A percentile compares a stretch with the other conserved stretches of the same genome.
phyloP scores from a whole-genome alignment of 495 filamentous ascomycete species.

The Aspergillus nanangensis region DNA sequence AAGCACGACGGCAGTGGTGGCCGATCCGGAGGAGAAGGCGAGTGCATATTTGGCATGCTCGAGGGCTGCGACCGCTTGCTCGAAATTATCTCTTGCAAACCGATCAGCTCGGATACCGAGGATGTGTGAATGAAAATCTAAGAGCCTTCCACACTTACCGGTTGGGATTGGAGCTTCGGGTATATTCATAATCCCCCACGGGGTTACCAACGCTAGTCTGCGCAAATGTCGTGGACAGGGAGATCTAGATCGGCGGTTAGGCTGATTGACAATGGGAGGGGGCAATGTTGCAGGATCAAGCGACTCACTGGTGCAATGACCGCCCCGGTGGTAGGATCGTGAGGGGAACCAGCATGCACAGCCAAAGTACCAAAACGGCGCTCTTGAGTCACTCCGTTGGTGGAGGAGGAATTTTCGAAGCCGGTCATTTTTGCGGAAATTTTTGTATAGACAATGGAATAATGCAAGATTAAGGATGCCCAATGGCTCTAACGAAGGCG shows the following conservation, averaged over 20 bases:
- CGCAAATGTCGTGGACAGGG: conserved; percentile 89
- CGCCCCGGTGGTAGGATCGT: conserved; percentile 87
- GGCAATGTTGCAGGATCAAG: background rate
- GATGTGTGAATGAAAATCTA: too few species aligned
- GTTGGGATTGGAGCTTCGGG: conserved; percentile 88
- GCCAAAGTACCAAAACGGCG: conserved; percentile 86
- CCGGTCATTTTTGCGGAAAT: conserved; percentile 15
- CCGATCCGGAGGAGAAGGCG: conserved; percentile 92
- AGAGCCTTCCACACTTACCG: too few species aligned
- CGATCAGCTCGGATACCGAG: too few species aligned
- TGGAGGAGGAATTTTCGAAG: conserved; percentile 15
- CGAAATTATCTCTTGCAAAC: conserved; percentile 96
- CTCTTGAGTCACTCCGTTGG: conserved; percentile 33
- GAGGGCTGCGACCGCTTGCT: conserved; percentile 82
- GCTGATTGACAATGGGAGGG: conserved; percentile 13
- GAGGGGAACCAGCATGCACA: conserved; percentile 86
- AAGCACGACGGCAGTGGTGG: conserved; percentile 86
- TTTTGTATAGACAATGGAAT: background rate
- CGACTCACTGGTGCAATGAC: conserved; percentile 77
- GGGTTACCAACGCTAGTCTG: conserved; percentile 83
- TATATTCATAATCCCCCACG: conserved; percentile 86
- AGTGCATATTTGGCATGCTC: conserved; percentile 91
- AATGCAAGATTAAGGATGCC: background rate
- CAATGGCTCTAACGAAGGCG: background rate
- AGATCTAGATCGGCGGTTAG: conserved; percentile 54